These are phyloP conservation scores for Lindgomyces ingoldianus DNA, from an alignment of 495 filamentous ascomycete genomes.

Conservation along the genomic window DNA sequence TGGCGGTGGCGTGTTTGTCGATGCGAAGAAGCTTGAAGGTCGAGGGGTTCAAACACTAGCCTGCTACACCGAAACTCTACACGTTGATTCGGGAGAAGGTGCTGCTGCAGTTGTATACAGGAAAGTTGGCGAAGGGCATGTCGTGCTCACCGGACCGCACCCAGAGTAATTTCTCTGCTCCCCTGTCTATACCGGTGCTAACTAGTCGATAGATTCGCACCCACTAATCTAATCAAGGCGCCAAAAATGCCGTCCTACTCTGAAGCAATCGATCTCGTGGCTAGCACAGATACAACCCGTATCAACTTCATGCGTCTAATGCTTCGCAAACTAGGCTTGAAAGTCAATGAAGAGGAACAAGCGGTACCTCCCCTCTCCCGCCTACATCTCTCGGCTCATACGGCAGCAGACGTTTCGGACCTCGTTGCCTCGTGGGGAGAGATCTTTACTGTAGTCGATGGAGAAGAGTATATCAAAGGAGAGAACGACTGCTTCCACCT, in stretches of 20 bases:
- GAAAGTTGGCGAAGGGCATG: conserved; percentile 80
- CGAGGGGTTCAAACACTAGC: conserved; percentile 78
- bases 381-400: conserved; percentile 76
- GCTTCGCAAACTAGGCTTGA: conserved; percentile 77
- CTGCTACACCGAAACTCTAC: conserved; percentile 72
- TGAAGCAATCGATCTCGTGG: conserved; percentile 65
- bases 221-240: conserved; percentile 69
- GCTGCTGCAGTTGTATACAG: conserved; percentile 83
- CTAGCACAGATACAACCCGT: conserved; percentile 69
- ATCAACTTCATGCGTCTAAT: conserved; percentile 79
- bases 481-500: conserved; percentile 86
- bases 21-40: conserved; percentile 63
- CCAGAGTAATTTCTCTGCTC: conserved; percentile 66
- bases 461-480: conserved; percentile 74
- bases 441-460: conserved; percentile 65
- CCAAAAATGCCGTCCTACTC: conserved; percentile 64
- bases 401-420: conserved; percentile 63
- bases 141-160: conserved; percentile 84
- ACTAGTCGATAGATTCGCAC: conserved; percentile 66
- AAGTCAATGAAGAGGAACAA: conserved; percentile 67
- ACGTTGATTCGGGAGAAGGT: conserved; percentile 71
- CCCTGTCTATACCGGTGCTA: not conserved
- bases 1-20: conserved; percentile 92
- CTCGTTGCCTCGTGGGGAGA: conserved; percentile 68
- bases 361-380: conserved; percentile 79